Percentiles rank a stretch among this genome's conserved stretches.
These are phyloP conservation scores for Chlamydomonas schloesseri DNA, from an alignment of 139 green algal genomes.

Conservation along the genomic window DNA sequence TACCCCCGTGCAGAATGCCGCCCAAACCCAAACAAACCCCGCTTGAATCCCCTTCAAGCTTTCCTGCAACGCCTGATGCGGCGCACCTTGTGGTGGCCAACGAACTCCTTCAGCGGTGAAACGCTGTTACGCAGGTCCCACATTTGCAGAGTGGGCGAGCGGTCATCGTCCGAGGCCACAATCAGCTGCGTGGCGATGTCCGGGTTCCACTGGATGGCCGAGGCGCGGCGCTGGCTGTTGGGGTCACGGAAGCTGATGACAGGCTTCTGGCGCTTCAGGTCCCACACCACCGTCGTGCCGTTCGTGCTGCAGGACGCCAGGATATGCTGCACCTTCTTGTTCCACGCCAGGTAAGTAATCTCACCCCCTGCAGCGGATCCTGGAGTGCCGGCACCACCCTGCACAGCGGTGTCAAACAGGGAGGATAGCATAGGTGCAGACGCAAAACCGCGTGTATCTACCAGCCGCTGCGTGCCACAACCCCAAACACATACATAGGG, in stretches of 20 bases:
- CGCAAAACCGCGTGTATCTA: too few species aligned
- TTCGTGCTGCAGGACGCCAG: constrained; percentile 83
- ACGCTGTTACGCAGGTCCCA: constrained; percentile 96
- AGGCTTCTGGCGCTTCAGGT: constrained; percentile 94
- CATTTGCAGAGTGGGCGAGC: constrained; percentile 88
- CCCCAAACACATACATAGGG: too few species aligned
- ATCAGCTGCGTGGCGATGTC: constrained; percentile 93
- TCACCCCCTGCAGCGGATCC: constrained; percentile 63
- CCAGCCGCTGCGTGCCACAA: too few species aligned
- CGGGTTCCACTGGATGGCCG: constrained; percentile 94
- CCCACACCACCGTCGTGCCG: constrained; percentile 91
- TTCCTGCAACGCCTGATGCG: too few species aligned
- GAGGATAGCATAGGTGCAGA: too few species aligned
- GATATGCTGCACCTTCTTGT: constrained; percentile 97
- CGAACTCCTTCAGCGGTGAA: constrained; percentile 89
- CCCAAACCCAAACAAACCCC: too few species aligned
- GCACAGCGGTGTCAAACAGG: too few species aligned
- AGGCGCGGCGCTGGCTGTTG: constrained; percentile 73
- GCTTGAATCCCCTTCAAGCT: too few species aligned
- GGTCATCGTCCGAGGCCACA: constrained; percentile 96
- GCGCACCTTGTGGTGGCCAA: constrained; percentile 88
- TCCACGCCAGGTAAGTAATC: constrained; percentile 93
- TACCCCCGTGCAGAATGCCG: too few species aligned
- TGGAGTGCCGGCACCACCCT: constrained; percentile 49
- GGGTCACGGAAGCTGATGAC: constrained; percentile 91